Conservation (phyloP, 108 stramenopile species). For the Fragilaria crotonensis region DNA sequence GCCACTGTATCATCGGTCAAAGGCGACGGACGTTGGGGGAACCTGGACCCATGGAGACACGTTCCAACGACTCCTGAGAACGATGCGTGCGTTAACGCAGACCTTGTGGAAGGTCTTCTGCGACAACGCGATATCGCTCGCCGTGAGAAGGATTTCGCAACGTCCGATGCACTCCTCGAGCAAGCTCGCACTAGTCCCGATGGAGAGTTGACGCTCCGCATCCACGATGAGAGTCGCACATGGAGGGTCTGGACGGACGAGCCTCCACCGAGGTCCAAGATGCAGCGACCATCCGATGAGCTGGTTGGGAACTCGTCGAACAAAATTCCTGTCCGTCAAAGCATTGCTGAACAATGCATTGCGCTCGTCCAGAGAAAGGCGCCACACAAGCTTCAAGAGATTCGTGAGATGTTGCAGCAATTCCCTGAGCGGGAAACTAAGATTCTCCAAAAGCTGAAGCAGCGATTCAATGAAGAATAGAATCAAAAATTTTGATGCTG, state of each 20-base stretch:
- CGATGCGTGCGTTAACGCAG: constrained; percentile 69
- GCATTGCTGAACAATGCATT: constrained; percentile 53
- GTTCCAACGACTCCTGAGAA: constrained; percentile 74
- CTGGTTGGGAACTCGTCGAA: neutral
- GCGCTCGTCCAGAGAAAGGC: constrained; percentile 50
- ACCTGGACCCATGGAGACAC: constrained; percentile 57
- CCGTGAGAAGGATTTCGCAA: constrained; percentile 66
- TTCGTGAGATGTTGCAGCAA: constrained; percentile 45
- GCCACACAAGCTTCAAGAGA: constrained; percentile 63
- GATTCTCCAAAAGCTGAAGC: constrained; percentile 62
- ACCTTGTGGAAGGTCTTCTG: constrained; percentile 53
- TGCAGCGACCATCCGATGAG: neutral
- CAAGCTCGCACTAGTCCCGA: constrained; percentile 53
- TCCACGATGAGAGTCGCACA: constrained; percentile 78
- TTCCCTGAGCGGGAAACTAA: constrained; percentile 68
- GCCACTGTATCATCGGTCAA: constrained; percentile 53
- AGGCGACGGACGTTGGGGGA: constrained; percentile 76
- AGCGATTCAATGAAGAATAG: constrained; percentile 19
- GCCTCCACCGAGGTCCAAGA: constrained; percentile 21
- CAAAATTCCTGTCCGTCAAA: constrained; percentile 7
- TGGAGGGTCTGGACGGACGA: constrained; percentile 81
- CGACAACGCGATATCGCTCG: constrained; percentile 71
- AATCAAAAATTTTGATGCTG: no score
- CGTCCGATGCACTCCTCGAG: constrained; percentile 65
- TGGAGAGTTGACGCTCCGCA: constrained; percentile 56